Evolutionary conservation across 2,329 filamentous ascomycete genomes (phyloP), one percentile per base, ranked within the genome.

Genomic region (Alternaria atra): DNA sequence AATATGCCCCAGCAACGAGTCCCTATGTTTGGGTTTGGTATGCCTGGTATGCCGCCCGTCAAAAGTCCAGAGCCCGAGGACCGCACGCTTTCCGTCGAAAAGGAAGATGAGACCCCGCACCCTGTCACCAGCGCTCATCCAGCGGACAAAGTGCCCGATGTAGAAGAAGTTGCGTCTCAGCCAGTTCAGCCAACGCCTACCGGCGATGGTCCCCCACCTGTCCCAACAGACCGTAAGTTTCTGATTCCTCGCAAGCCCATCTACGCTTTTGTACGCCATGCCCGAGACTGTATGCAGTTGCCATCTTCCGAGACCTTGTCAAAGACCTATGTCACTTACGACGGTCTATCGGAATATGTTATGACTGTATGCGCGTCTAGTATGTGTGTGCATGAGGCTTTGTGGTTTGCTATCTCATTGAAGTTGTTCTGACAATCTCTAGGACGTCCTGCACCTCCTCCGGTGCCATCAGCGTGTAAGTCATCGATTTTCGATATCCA

Each of bases 41-140:
- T 97, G 60, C 91, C 92, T 13, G 92, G 92, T 9, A 88, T 97
- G 86, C 85, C 87, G 64, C 85, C 76, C 58, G 78, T 80, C 23
- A 73, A 58, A 61, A 87, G 84, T 58, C 84, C 84, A 8, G 83
- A 83, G 61, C 64, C 80, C 58, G 80, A 82, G 53, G 71, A 80
- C 15, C 75, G 72, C 48, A 65, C 84, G 76, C 66, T 80, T 27
- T 67, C 73, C 55, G 68, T 86, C 61, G 84, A 84, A 57, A 86
- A 87, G 58, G 84, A 85, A 55, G 81, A 85, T 42, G 80, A 82
- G 51, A 73, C 80, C 25, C 68, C 78, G 20, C 74, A 80, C 34
- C 75, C 81, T 8, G 70, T 84, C 53, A 81, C 79, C 13, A 76
- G 79, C 52, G 76, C 79, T 48, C 79, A 80, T 58, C 66, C 74